A percentile compares a stretch with the other conserved stretches of the same genome.
These are phyloP conservation scores for Boletus semigastroideus DNA, from an alignment of 1,284 basidiomycete species.

Conservation along the genomic window DNA sequence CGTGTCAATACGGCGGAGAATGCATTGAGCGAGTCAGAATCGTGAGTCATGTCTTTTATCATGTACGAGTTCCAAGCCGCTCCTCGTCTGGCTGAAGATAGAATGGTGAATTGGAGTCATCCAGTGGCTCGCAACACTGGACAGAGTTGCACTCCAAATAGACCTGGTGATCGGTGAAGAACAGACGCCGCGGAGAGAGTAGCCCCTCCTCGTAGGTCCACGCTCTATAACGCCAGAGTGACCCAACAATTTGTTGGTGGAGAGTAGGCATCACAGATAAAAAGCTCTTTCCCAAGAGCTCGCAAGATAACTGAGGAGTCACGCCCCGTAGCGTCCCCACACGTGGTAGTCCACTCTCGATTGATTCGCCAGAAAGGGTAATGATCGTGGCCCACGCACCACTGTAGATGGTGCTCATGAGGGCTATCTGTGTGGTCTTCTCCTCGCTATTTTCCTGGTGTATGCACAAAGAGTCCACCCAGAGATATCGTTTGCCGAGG, in stretches of 20 bases:
- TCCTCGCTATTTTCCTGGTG: constrained; percentile 13
- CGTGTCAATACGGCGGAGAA: constrained; percentile 14
- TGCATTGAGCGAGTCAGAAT: constrained; percentile 15
- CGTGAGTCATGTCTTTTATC: constrained; percentile 5
- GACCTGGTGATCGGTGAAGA: constrained; percentile 23
- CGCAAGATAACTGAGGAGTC: constrained; percentile 7
- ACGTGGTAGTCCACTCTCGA: constrained; percentile 14
- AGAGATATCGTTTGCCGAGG: constrained; percentile 18
- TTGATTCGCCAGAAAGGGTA: constrained; percentile 5
- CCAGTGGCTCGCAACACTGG: constrained; percentile 15
- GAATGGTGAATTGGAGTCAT: constrained; percentile 17
- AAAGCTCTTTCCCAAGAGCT: constrained; percentile 1
- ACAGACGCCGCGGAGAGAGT: constrained; percentile 18
- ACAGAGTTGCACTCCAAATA: constrained; percentile 21
- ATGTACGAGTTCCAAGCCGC: constrained; percentile 2
- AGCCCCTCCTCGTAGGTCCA: constrained; percentile 23
- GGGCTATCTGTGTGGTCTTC: constrained; percentile 14
- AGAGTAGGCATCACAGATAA: constrained; percentile 17
- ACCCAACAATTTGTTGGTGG: constrained; percentile 2
- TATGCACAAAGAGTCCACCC: constrained; percentile 23
- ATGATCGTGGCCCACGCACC: constrained; percentile 17
- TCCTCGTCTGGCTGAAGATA: constrained; percentile 7
- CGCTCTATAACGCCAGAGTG: constrained; percentile 9
- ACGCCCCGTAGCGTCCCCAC: constrained; percentile 6
- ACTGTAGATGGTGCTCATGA: constrained; percentile 20